Evolutionary conservation across 1,284 basidiomycete species (phyloP).

Genomic region (Sporisorium graminicola): DNA sequence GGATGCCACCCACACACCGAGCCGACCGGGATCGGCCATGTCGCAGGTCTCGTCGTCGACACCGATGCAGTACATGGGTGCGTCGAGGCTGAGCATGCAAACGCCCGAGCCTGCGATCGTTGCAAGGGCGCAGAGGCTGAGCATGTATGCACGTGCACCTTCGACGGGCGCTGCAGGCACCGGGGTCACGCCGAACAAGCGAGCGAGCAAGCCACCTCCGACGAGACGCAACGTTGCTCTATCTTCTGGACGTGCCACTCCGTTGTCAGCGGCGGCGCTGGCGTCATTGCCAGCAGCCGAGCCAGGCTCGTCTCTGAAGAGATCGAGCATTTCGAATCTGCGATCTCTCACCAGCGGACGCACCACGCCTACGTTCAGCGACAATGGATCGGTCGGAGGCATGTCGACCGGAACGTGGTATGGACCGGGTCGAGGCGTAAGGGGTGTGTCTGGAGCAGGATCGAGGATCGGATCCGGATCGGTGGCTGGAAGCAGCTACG

Average conservation of each 20-base stretch:
- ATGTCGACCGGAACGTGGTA: slow-evolving; percentile 50
- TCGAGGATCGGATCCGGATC: slow-evolving; percentile 34
- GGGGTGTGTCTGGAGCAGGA: slow-evolving; percentile 30
- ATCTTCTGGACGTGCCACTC: slow-evolving; percentile 54
- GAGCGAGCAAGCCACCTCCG: slow-evolving; percentile 61
- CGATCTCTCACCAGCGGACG: slow-evolving; percentile 44
- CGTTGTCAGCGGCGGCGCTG: slow-evolving; percentile 61
- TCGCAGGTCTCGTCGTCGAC: slow-evolving; percentile 50
- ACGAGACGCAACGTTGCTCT: slow-evolving; percentile 34
- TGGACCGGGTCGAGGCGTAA: slow-evolving; percentile 18
- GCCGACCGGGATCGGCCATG: slow-evolving; percentile 56
- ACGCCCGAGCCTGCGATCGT: slow-evolving; percentile 64
- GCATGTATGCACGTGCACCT: slow-evolving; percentile 55
- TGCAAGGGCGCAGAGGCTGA: slow-evolving; percentile 57
- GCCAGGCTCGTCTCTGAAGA: slow-evolving; percentile 32
- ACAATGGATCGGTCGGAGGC: slow-evolving; percentile 48
- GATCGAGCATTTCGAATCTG: slow-evolving; percentile 56
- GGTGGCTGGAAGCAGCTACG: slow-evolving; percentile 42
- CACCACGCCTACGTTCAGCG: slow-evolving; percentile 57
- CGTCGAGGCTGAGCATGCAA: slow-evolving; percentile 59
- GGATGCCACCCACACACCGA: slow-evolving; percentile 19
- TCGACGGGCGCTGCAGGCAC: slow-evolving; percentile 39
- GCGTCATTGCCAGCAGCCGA: slow-evolving; percentile 58
- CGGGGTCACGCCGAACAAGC: slow-evolving; percentile 26
- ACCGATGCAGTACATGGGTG: slow-evolving; percentile 44